Conservation (phyloP, 768 basidiomycete species). For the Polyporus arcularius region DNA sequence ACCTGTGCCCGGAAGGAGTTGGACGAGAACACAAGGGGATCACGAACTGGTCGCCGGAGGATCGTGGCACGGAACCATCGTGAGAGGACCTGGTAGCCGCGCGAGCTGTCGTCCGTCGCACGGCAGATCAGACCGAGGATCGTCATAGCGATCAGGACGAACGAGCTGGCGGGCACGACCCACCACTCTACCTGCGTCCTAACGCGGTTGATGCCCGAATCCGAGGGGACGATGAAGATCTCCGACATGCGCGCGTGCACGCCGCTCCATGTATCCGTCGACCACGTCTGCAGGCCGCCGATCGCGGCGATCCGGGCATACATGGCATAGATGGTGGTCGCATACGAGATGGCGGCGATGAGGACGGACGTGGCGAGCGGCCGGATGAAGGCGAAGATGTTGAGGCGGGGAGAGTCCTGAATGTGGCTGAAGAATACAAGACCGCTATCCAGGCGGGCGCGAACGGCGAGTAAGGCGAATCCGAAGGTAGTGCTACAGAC, state of each 20-base stretch:
- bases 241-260: constrained; percentile 25
- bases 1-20: constrained; percentile 15
- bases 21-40: background rate
- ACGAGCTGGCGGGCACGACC: constrained; percentile 16
- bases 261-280: constrained; percentile 17
- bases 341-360: constrained; percentile 18
- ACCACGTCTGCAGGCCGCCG: constrained; percentile 24
- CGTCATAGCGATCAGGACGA: constrained; percentile 15
- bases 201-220: background rate
- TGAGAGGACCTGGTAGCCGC: constrained; percentile 11
- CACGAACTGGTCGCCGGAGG: constrained; percentile 1
- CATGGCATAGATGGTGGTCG: constrained; percentile 21
- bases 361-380: constrained; percentile 22
- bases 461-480: constrained; percentile 37
- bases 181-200: constrained; percentile 19
- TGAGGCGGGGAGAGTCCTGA: constrained; percentile 15
- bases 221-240: constrained; percentile 15
- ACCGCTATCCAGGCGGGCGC: constrained; percentile 48
- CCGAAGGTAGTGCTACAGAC: constrained; percentile 33
- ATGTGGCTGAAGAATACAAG: constrained; percentile 32
- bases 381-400: constrained; percentile 26
- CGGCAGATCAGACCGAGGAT: constrained; percentile 8
- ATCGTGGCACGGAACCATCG: constrained; percentile 20
- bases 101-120: constrained; percentile 11
- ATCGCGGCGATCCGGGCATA: constrained; percentile 13